Evolutionary conservation across 2,329 filamentous ascomycete species (phyloP).

Genomic region (Diaporthe amygdali): DNA sequence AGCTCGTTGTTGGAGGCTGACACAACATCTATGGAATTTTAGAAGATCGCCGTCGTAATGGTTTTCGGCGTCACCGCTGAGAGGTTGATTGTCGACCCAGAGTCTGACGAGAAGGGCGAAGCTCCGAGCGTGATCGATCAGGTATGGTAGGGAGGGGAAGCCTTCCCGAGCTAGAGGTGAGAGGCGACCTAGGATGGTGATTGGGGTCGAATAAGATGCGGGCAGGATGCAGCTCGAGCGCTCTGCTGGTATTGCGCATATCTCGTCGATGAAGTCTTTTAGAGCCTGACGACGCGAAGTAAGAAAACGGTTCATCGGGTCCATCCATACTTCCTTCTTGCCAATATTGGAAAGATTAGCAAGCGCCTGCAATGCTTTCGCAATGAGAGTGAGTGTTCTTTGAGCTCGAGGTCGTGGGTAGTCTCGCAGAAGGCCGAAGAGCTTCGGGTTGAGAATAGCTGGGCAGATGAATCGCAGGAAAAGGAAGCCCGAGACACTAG

Average conservation of each 20-base stretch:
- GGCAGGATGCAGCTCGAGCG: conserved; percentile 69
- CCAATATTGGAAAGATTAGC: conserved; percentile 92
- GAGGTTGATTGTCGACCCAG: conserved; percentile 66
- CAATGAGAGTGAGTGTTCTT: conserved; percentile 87
- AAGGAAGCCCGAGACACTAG: conserved; percentile 91
- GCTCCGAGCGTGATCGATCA: conserved; percentile 87
- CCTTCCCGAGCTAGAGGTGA: conserved; percentile 85
- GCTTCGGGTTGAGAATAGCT: conserved; percentile 92
- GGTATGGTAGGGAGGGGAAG: conserved; percentile 89
- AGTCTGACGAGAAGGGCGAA: conserved; percentile 83
- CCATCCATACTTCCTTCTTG: conserved; percentile 98
- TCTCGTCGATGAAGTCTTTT: conserved; percentile 83
- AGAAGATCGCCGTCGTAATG: conserved; percentile 58
- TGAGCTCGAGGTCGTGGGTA: conserved; percentile 84
- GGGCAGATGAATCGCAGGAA: conserved; percentile 96
- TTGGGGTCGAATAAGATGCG: conserved; percentile 89
- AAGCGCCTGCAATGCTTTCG: conserved; percentile 88
- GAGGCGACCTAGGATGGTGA: conserved; percentile 85
- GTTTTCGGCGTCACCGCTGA: conserved; percentile 35
- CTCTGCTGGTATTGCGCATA: conserved; percentile 83
- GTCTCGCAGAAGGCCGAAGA: conserved; percentile 84
- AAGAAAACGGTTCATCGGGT: conserved; percentile 94
- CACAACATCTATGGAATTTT: conserved; percentile 58
- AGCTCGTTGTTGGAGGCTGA: conserved; percentile 54
- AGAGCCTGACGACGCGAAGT: conserved; percentile 77